Evolutionary conservation across 2,329 filamentous ascomycete genomes (phyloP), one percentile per base, ranked within the genome.

Genomic region (Phyllosticta citriasiana): DNA sequence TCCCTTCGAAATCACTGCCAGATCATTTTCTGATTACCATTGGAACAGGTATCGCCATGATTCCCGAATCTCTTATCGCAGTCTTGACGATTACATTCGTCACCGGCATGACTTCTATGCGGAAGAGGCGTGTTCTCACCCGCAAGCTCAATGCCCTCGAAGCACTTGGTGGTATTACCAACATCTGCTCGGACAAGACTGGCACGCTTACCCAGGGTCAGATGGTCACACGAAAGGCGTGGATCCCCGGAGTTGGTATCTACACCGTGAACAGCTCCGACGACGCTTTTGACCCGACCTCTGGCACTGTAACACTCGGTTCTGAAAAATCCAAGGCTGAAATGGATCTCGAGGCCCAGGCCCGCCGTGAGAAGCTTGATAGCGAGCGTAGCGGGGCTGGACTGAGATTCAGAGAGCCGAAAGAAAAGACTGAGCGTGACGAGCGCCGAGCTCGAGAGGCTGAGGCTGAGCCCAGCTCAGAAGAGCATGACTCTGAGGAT

Each of bases 181-280:
- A 73, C 60, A 81, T 82, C 61, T 82, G 79, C 69, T 80, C 77
- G 10, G 79, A 82, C 66, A 82, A 82, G 70, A 82, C 79, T 1
- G 75, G 66, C 71, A 79, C 57, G 61, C 68, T 65, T 26, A 77
- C 67, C 0, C 71, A 74, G 60, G 72, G 72, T 22, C 67, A 68
- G 57, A 73, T 74, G 72, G 66, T 73, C 9, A 69, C 71, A 2
- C 68, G 68, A 57, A 70, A 68, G 40, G 71, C 70, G 4, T 74
- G 71, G 71, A 67, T 74, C 52, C 67, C 71, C 1, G 70, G 67
- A 2, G 66, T 64, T 25, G 72, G 72, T 3, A 72, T 70, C 9
- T 73, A 70, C 61, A 70, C 66, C 6, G 66, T 74, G 50, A 70
- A 67, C 54, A 65, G 64, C 9, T 68, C 70, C 6, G 64, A 68